These are phyloP conservation scores for Neobulgaria alba DNA, from an alignment of 2,329 filamentous ascomycete species.

Conservation along the genomic window DNA sequence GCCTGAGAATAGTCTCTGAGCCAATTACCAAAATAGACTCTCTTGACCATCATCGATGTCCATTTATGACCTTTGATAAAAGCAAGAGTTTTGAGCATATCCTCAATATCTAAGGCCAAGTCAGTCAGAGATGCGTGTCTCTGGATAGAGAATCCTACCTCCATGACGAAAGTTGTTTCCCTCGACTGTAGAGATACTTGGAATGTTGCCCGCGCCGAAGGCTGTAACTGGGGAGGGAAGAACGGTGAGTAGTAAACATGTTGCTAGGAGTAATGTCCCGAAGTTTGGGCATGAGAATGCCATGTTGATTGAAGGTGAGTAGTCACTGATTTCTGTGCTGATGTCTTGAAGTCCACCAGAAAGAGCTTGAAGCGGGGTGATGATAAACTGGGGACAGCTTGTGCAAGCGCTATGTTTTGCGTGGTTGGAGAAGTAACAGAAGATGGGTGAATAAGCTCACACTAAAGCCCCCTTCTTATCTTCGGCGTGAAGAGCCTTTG, in stretches of 20 bases:
- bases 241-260: slow-evolving; percentile 45
- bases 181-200: slow-evolving; percentile 49
- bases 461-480: no score
- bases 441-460: no score
- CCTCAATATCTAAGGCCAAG: slow-evolving; percentile 56
- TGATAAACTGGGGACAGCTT: no score
- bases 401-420: no score
- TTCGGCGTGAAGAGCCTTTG: no score
- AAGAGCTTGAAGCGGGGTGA: no score
- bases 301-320: slow-evolving; percentile 7
- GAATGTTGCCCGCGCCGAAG: slow-evolving; percentile 65
- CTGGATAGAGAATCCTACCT: slow-evolving; percentile 32
- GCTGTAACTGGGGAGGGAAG: slow-evolving; percentile 49
- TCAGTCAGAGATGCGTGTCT: background rate
- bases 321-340: no score
- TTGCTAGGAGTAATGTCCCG: slow-evolving; percentile 35
- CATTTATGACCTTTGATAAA: slow-evolving; percentile 79
- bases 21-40: slow-evolving; percentile 83
- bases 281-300: slow-evolving; percentile 10
- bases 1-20: slow-evolving; percentile 59
- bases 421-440: no score
- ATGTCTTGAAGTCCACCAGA: no score
- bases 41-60: slow-evolving; percentile 69
- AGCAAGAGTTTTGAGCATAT: slow-evolving; percentile 68
- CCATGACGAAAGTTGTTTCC: slow-evolving; percentile 64